Evolutionary conservation across 305 asterid genomes (phyloP), one percentile per base, ranked within the genome.

Genomic region (Solanum hybrid): DNA sequence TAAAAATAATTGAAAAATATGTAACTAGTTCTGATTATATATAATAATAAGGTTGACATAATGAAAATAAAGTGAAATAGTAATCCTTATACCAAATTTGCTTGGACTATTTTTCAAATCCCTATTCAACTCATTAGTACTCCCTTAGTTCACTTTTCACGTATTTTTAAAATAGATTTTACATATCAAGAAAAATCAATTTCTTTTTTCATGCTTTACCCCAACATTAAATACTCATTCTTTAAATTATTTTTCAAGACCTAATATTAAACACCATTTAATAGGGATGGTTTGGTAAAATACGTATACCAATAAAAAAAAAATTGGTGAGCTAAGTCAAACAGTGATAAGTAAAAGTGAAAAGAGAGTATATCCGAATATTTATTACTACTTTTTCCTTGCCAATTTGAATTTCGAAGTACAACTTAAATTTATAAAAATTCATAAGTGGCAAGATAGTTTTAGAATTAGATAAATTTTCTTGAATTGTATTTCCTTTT

Each of bases 351-450:
- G 10, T 17, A 51, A 51, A 17, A 51, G 9, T 6, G 66, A 16
- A 51, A 0, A 5, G 0, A 1, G 64, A 2, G 22, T 46, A 46
- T 46, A 46, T 0, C 42, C 0, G 0, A 38, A 38, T 38, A 38
- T 46, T 46, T 46, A 51, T 51, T 51, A 51, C 60, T 42, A 42
- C 64, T 51, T 51, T 51, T 1, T 51, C 64, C 64, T 51, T 51
- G 64, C 64, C 22, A 14, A 51, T 51, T 51, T 0, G 3, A 51
- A 51, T 51, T 51, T 51, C 8, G 7, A 14, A 51, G 64, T 16
- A 51, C 1, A 51, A 51, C 64, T 51, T 51, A 51, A 16, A 51
- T 14, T 46, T 51, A 51, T 46, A 46, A 0, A 46, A 46, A 46
- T 5, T 46, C 22, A 51, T 51, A 51, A 51, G 64, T 51, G 9